phyloP scores from a whole-genome alignment of 345 rosid species.

The Boechera stricta region DNA sequence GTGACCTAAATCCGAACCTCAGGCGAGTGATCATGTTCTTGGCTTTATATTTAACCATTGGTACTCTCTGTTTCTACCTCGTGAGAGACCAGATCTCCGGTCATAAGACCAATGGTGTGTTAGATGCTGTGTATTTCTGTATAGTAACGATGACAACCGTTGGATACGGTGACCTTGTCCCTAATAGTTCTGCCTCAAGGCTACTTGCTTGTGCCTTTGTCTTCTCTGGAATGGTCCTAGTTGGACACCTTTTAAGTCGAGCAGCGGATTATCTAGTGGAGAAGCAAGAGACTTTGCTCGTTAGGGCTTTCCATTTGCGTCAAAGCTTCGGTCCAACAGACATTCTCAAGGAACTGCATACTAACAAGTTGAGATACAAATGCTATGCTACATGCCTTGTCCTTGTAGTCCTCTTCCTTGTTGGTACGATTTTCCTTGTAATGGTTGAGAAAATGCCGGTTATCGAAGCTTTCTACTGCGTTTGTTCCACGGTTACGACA shows the following conservation, averaged over 20 bases:
- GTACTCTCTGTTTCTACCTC: conserved; percentile 64
- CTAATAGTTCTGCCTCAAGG: conserved; percentile 55
- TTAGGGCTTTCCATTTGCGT: conserved; percentile 59
- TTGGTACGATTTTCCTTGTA: conserved; percentile 57
- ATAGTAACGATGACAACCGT: conserved; percentile 93
- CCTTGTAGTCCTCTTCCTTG: conserved; percentile 51
- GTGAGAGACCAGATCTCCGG: conserved; percentile 65
- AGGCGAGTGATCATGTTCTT: conserved; percentile 52
- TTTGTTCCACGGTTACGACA: conserved; percentile 81
- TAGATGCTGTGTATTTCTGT: conserved; percentile 80
- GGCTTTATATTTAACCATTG: conserved; percentile 58
- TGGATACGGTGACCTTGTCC: conserved; percentile 96
- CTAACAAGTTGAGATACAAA: conserved; percentile 61
- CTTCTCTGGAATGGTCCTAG: conserved; percentile 78
- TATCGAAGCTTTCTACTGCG: conserved; percentile 77
- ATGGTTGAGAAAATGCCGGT: conserved; percentile 53
- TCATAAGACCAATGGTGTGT: conserved; percentile 60
- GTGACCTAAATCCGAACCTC: conserved; percentile 55
- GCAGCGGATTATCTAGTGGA: conserved; percentile 86
- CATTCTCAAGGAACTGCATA: conserved; percentile 61
- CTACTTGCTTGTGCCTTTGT: conserved; percentile 81
- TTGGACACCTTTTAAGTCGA: conserved; percentile 63
- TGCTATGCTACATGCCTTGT: conserved; percentile 49
- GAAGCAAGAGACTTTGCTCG: conserved; percentile 80
- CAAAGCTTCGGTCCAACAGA: conserved; percentile 52